Evolutionary conservation across 805 yeast genomes (phyloP), one percentile per base, ranked within the genome.

Genomic region (Sporopachydermia quercuum): DNA sequence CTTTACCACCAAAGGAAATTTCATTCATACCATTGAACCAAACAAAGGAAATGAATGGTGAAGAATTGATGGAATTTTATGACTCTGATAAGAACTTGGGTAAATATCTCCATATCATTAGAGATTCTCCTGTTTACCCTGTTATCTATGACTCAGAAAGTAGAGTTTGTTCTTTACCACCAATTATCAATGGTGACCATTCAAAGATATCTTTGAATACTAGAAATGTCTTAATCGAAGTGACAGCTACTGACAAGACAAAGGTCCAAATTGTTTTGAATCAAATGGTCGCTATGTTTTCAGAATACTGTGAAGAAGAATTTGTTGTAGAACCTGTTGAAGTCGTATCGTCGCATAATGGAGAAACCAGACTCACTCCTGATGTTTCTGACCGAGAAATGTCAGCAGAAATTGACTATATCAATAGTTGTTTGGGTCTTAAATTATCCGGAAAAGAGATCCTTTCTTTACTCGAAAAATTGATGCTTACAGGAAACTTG

Each of bases 191-290:
- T 66, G 80, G 94, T 33, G 79, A 91, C 54, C 82, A 71, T 56
- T 78, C 94, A 39, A 93, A 93, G 65, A 84, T 91, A 52, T 68
- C 91, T 15, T 61, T 86, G 47, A 69, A 83, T 42, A 89, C 98
- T 45, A 76, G 65, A 49, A 87, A 91, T 53, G 82, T 93, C 45
- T 85, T 89, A 59, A 76, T 91, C 51, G 99, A 91, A 49, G 74
- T 85, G 43, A 89, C 97, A 14, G 99, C 94, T 48, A 84, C 94
- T 39, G 99, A 91, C 58, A 81, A 63, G 58, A 89, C 98, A 45
- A 93, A 93, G 62, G 80, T 86, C 38, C 96, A 85, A 54, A 70
- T 91, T 55, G 99, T 91, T 43, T 73, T 91, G 45, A 81, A 87
- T 61, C 93, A 81, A 60, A 61, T 91, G 51, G 93, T 87, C 43